Conservation (phyloP, 129 eudicot species). For the Oenanthe sinensis region DNA sequence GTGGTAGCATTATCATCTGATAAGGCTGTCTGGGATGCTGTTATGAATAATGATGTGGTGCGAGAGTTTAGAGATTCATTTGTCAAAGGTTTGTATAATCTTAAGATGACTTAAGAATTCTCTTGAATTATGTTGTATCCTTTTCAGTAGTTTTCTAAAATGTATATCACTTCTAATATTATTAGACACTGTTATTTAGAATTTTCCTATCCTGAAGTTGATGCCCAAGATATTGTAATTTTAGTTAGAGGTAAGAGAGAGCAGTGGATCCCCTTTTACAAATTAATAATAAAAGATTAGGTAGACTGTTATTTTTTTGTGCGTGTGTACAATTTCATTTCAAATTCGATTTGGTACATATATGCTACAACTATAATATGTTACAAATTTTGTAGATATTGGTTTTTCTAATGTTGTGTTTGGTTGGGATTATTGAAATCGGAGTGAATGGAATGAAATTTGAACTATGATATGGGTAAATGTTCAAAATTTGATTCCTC, state of each 20-base stretch:
- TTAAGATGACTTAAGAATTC: not conserved
- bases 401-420: not conserved
- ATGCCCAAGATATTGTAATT: not conserved
- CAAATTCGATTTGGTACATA: not conserved
- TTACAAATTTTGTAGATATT: not conserved
- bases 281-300: not conserved
- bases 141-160: not conserved
- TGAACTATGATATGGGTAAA: too few relatives aligned
- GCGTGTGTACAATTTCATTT: not conserved
- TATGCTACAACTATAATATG: not conserved
- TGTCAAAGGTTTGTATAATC: constrained; percentile 37
- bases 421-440: too few relatives aligned
- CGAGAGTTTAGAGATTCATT: constrained; percentile 55
- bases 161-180: not conserved
- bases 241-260: not conserved
- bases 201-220: not conserved
- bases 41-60: constrained; percentile 82
- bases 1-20: constrained; percentile 76
- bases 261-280: too few relatives aligned
- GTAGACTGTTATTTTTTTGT: not conserved
- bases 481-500: too few relatives aligned
- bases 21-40: constrained; percentile 84
- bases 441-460: too few relatives aligned
- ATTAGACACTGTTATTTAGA: not conserved
- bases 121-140: not conserved